Conservation (phyloP, 192 early-diverging fungal genomes). For the Gaertneriomyces semiglobifer region DNA sequence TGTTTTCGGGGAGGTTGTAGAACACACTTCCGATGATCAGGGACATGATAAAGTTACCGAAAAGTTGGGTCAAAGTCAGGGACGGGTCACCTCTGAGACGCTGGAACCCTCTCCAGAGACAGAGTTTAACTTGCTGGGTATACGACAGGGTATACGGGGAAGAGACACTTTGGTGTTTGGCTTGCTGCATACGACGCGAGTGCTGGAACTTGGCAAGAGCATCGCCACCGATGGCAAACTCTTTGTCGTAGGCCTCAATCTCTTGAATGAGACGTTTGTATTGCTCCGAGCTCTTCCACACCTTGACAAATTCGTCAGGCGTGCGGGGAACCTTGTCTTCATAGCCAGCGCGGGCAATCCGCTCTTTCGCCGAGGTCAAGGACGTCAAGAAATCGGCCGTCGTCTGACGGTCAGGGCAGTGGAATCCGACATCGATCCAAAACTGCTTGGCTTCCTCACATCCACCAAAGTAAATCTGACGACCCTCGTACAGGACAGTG, state of each 20-base stretch:
- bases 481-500: constrained; percentile 36
- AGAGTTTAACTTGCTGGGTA: constrained; percentile 10
- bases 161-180: constrained; percentile 7
- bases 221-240: constrained; percentile 1
- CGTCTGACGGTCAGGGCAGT: constrained; percentile 18
- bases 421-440: constrained; percentile 38
- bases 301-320: constrained; percentile 61
- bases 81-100: constrained; percentile 13
- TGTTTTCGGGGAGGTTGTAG: constrained; percentile 51
- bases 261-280: constrained; percentile 2
- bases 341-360: constrained; percentile 47
- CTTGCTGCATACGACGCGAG: constrained; percentile 15
- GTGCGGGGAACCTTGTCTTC: constrained; percentile 51
- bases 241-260: constrained; percentile 7
- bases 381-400: constrained; percentile 19
- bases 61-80: neutral
- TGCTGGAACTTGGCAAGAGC: neutral
- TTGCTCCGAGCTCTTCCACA: constrained; percentile 16
- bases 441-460: constrained; percentile 23
- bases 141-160: constrained; percentile 21
- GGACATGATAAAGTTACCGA: constrained; percentile 59
- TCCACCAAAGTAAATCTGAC: constrained; percentile 65
- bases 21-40: constrained; percentile 70
- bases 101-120: constrained; percentile 1
- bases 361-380: constrained; percentile 4